Evolutionary conservation across 2,329 filamentous ascomycete species (phyloP).

Genomic region (Exophiala phaeomuriformis): DNA sequence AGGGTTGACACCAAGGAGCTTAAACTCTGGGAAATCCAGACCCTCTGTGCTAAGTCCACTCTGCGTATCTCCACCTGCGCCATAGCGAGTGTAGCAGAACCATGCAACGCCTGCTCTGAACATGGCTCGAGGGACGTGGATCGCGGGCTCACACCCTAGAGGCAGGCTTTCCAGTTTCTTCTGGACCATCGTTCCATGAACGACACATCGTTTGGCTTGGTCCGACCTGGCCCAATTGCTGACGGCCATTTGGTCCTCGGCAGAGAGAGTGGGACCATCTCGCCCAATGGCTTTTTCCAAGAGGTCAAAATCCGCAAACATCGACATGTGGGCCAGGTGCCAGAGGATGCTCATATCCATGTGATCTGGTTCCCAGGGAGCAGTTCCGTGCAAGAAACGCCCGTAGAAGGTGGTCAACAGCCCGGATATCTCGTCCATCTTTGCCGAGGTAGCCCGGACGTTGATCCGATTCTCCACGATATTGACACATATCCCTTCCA

Average conservation of each 20-base stretch:
- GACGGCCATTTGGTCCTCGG: slow-evolving; percentile 16
- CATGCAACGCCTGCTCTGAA: slow-evolving; percentile 25
- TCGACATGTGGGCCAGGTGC: slow-evolving; percentile 29
- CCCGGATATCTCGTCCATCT: slow-evolving; percentile 14
- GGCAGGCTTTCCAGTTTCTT: slow-evolving; percentile 25
- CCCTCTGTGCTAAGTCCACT: slow-evolving; percentile 6
- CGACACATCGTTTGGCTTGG: slow-evolving; percentile 24
- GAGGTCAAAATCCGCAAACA: slow-evolving; percentile 29
- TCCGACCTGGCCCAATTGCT: slow-evolving; percentile 27
- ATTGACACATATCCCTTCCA: slow-evolving; percentile 25
- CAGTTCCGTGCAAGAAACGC: slow-evolving; percentile 25
- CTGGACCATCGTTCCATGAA: slow-evolving; percentile 26
- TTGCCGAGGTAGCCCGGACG: slow-evolving; percentile 11
- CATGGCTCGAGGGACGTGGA: slow-evolving; percentile 27
- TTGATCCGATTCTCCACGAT: slow-evolving; percentile 25
- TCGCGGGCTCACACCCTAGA: slow-evolving; percentile 25
- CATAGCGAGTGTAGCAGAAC: slow-evolving; percentile 27
- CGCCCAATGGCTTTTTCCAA: slow-evolving; percentile 29
- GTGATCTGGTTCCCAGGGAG: slow-evolving; percentile 16
- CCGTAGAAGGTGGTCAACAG: slow-evolving; percentile 18
- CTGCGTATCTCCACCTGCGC: slow-evolving; percentile 8
- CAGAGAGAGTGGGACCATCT: slow-evolving; percentile 24
- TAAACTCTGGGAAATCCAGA: slow-evolving; percentile 28
- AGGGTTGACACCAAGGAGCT: slow-evolving; percentile 25
- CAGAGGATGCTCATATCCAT: slow-evolving; percentile 29